Base-by-base conservation (phyloP, 768 basidiomycete genomes). In the Dacryopinax spathularia region DNA sequence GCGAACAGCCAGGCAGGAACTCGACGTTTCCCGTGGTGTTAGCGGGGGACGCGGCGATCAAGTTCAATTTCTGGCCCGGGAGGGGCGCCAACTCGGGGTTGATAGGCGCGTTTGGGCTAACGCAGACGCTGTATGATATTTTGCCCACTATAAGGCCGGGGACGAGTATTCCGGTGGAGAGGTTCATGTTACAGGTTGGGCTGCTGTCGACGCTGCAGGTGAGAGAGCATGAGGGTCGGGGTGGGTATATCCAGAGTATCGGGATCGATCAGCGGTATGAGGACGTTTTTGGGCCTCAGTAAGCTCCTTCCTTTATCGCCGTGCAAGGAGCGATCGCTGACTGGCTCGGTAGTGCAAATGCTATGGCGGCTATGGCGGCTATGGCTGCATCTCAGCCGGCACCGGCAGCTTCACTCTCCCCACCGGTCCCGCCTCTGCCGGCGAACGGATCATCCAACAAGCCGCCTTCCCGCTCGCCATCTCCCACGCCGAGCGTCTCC, bases 201-300 rank as follows among this genome's bases (percentile, higher is more conserved):
- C 48, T 56, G 13, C 48, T 56, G 29, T 56, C 48, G 13, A 56
- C 48, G 6, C 48, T 56, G 3, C 48, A 56, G 48, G 48, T 56
- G 12, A 10, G 48, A 10, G 48, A 56, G 48, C 48, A 56, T 29
- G 48, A 56, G 25, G 48, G 48, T 15, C 22, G 48, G 5, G 48
- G 48, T 27, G 48, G 48, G 9, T 56, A 56, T 20, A 56, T 56
- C 48, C 48, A 56, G 48, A 56, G 48, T 20, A 56, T 56, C 22
- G 48, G 48, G 10, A 56, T 56, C 48, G 48, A 56, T 29, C 48
- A 56, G 48, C 48, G 48, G 13, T 56, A 56, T 56, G 48, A 56
- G 48, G 48, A 56, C 25, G 48, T 56, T 15, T 56, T 56, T 29
- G 48, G 48, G 9, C 10, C 25, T 27, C 10, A 27, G 48, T 56